Conservation (phyloP, 2,329 filamentous ascomycete genomes). For the Sporothrix protearum region DNA sequence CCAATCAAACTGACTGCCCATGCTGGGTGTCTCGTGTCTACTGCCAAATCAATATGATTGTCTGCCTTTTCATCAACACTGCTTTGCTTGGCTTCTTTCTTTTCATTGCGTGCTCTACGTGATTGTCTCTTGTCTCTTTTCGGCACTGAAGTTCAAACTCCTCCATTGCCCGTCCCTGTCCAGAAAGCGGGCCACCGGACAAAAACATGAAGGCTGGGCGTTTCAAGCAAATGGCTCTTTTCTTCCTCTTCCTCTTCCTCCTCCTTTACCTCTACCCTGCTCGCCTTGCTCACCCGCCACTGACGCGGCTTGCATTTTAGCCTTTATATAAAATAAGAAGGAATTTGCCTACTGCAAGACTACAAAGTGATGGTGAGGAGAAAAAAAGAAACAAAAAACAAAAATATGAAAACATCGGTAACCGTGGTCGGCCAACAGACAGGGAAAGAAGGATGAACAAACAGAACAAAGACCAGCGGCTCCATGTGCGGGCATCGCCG, state of each 20-base stretch:
- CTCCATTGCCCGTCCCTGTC: not conserved
- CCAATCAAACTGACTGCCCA: not conserved
- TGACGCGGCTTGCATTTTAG: not conserved
- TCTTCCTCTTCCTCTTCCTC: not conserved
- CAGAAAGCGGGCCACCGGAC: not conserved
- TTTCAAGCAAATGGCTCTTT: conserved; percentile 8
- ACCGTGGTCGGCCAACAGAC: not conserved
- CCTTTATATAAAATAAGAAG: not conserved
- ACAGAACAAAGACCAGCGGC: too few species aligned
- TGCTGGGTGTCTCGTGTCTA: not conserved
- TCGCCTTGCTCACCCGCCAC: too few species aligned
- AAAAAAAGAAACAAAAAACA: too few species aligned
- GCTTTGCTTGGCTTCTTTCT: too few species aligned
- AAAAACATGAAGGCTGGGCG: not conserved
- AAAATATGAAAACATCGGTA: too few species aligned
- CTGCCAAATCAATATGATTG: not conserved
- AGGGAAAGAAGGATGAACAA: not conserved
- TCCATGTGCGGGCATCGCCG: not conserved
- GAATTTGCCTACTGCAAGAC: not conserved
- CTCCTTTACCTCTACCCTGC: too few species aligned
- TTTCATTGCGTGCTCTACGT: not conserved
- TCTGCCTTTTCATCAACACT: not conserved
- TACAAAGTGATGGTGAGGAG: not conserved
- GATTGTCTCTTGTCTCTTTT: not conserved
- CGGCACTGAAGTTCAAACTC: not conserved